These are phyloP conservation scores for Globisporangium mamillatum DNA, from an alignment of 352 stramenopile species.

Conservation along the genomic window DNA sequence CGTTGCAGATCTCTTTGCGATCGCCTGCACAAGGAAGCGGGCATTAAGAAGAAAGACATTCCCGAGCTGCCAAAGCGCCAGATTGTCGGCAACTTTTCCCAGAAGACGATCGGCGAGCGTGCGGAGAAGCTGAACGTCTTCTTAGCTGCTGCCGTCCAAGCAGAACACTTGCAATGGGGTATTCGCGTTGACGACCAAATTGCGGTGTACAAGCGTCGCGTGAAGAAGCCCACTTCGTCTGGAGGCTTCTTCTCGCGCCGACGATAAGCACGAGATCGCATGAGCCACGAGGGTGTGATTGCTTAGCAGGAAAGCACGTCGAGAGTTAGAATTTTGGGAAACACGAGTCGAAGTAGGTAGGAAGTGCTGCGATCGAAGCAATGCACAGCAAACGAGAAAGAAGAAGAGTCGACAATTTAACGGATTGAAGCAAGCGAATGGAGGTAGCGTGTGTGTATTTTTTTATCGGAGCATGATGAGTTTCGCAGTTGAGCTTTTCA, in stretches of 20 bases:
- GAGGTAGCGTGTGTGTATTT: slow-evolving; percentile 8
- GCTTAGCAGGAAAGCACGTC: neutral
- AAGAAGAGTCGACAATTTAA: neutral
- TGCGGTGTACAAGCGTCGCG: slow-evolving; percentile 86
- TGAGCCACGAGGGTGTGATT: neutral
- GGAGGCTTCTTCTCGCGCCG: slow-evolving; percentile 65
- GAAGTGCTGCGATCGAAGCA: neutral
- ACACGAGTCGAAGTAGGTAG: neutral
- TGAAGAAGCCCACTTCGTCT: slow-evolving; percentile 43
- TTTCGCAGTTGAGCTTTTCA: neutral
- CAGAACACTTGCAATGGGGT: slow-evolving; percentile 85
- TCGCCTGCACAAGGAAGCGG: slow-evolving; percentile 82
- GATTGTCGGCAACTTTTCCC: slow-evolving; percentile 81
- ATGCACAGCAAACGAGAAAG: neutral
- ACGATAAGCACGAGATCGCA: slow-evolving; percentile 38
- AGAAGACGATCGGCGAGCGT: slow-evolving; percentile 77
- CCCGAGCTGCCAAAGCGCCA: slow-evolving; percentile 81
- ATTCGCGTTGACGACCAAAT: slow-evolving; percentile 88
- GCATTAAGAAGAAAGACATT: slow-evolving; percentile 81
- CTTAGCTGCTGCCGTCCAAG: slow-evolving; percentile 65
- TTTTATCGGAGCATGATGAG: neutral
- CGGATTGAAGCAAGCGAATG: neutral
- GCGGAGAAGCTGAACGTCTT: slow-evolving; percentile 87
- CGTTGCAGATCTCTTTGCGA: slow-evolving; percentile 66
- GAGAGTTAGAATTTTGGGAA: neutral